A percentile compares a stretch with the other conserved stretches of the same genome.
Evolutionary conservation across 1,284 basidiomycete species (phyloP).

Genomic region (Butyriboletus appendiculatus): DNA sequence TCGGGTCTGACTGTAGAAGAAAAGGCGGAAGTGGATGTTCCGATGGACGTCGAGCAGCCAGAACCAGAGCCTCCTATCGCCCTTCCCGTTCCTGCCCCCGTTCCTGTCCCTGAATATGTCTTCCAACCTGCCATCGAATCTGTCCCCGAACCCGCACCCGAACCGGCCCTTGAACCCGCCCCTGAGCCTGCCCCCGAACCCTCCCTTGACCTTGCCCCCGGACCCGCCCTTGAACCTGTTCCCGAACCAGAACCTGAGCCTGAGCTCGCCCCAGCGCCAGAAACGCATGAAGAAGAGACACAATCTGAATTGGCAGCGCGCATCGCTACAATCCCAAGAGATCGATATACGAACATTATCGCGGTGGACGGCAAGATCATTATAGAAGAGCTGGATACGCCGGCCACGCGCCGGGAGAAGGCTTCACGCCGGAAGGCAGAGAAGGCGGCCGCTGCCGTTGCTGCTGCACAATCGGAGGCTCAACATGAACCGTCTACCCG

Average conservation of each 20-base stretch:
- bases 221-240: not conserved
- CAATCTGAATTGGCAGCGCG: conserved; percentile 23
- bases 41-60: conserved; percentile 17
- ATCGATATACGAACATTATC: conserved; percentile 34
- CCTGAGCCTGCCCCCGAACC: not conserved
- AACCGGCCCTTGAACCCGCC: not conserved
- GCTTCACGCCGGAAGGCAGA: conserved; percentile 48
- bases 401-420: conserved; percentile 61
- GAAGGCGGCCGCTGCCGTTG: conserved; percentile 14
- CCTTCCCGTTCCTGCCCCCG: conserved; percentile 3
- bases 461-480: conserved; percentile 12
- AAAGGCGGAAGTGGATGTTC: conserved; percentile 15
- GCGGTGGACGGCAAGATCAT: conserved; percentile 48
- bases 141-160: not conserved
- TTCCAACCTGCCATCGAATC: not conserved
- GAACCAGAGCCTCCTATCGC: conserved; percentile 8
- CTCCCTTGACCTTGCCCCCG: not conserved
- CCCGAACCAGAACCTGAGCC: not conserved
- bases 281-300: conserved; percentile 4
- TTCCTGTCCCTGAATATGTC: not conserved
- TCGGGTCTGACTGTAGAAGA: conserved; percentile 26
- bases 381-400: conserved; percentile 70
- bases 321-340: conserved; percentile 32
- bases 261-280: not conserved
- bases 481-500: conserved; percentile 1